These are phyloP conservation scores for Suillus alpinus DNA, from an alignment of 768 basidiomycete species.

Conservation along the genomic window DNA sequence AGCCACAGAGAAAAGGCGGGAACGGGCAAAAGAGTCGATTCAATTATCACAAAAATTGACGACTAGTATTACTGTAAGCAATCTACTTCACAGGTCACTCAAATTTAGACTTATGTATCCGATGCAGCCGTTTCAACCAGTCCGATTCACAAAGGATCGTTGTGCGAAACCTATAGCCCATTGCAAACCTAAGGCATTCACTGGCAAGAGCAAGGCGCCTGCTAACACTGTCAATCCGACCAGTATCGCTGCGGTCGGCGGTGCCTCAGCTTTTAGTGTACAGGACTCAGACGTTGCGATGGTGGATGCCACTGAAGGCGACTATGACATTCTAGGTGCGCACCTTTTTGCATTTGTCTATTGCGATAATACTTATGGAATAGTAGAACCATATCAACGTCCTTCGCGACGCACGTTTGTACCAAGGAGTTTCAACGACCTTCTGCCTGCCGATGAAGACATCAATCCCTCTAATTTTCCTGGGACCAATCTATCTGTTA, in stretches of 20 bases:
- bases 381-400: not conserved
- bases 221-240: not conserved
- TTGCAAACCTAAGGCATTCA: not conserved
- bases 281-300: not conserved
- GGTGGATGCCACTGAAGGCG: not conserved
- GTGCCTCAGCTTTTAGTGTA: not conserved
- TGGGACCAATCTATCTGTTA: not conserved
- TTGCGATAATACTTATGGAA: not conserved
- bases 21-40: not conserved
- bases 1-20: not conserved
- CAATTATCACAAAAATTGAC: not conserved
- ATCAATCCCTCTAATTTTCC: not conserved
- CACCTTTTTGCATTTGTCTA: not conserved
- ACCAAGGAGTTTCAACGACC: not conserved
- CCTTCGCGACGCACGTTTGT: not conserved
- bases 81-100: not conserved
- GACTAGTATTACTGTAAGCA: not conserved
- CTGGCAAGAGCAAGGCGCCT: not conserved
- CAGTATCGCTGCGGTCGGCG: accelerated
- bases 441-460: not conserved
- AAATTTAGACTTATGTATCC: not conserved
- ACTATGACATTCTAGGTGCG: not conserved
- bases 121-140: not conserved
- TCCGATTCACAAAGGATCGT: not conserved
- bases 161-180: not conserved